Conservation (phyloP, 768 basidiomycete species). For the Vararia minispora region DNA sequence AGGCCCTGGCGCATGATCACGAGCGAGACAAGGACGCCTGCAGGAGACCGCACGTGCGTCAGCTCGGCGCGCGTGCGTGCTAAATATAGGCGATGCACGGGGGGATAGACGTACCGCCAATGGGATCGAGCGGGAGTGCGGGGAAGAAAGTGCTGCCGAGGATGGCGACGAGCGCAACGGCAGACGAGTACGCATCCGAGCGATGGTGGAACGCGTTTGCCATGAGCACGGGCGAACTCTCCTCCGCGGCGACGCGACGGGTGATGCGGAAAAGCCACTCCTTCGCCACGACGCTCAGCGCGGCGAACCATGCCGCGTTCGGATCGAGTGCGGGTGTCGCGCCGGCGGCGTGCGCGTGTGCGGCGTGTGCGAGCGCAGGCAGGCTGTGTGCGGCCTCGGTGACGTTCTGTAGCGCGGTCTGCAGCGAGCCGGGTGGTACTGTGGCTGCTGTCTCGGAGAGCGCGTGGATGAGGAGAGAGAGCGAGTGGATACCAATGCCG, state of each 20-base stretch:
- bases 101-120: conserved; percentile 68
- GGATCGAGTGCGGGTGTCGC: conserved; percentile 62
- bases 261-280: conserved; percentile 92
- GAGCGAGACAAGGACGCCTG: conserved; percentile 81
- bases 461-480: conserved; percentile 66
- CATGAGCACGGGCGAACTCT: conserved; percentile 80
- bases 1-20: conserved; percentile 78
- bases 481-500: conserved; percentile 86
- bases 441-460: conserved; percentile 55
- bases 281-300: conserved; percentile 66
- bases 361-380: conserved; percentile 27
- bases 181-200: conserved; percentile 91
- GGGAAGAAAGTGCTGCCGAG: conserved; percentile 83
- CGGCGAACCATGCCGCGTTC: conserved; percentile 96
- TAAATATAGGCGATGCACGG: conserved; percentile 1
- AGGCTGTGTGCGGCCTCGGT: conserved; percentile 44
- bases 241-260: conserved; percentile 81
- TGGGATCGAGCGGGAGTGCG: conserved; percentile 79
- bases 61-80: neutral
- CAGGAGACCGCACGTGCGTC: conserved; percentile 1
- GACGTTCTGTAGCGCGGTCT: conserved; percentile 48
- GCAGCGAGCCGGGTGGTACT: conserved; percentile 51
- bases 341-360: conserved; percentile 41
- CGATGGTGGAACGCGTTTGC: conserved; percentile 98
- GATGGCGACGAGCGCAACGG: conserved; percentile 88